Evolutionary conservation across 2,329 filamentous ascomycete genomes (phyloP).

Genomic region (Hymenoscyphus repandus): DNA sequence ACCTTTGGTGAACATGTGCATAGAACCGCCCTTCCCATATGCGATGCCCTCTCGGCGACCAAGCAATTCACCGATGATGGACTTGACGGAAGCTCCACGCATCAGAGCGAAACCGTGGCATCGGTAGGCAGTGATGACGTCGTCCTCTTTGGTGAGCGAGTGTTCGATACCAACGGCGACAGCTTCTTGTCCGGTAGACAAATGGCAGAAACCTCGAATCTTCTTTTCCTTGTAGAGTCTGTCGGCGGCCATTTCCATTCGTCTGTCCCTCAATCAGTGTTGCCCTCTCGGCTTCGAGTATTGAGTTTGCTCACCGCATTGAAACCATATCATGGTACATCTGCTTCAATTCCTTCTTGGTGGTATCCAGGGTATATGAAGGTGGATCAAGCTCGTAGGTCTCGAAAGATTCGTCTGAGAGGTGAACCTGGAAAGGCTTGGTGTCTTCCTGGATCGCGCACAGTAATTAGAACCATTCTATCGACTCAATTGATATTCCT

Average conservation of each 20-base stretch:
- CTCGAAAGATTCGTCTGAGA: slow-evolving; percentile 99
- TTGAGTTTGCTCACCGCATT: slow-evolving; percentile 62
- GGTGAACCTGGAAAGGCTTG: slow-evolving; percentile 83
- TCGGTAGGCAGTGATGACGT: slow-evolving; percentile 95
- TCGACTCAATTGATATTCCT: slow-evolving; percentile 8
- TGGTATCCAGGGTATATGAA: slow-evolving; percentile 84
- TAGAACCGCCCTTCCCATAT: slow-evolving; percentile 97
- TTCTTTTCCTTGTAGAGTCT: slow-evolving; percentile 99
- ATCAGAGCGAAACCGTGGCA: slow-evolving; percentile 98
- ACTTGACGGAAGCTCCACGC: slow-evolving; percentile 85
- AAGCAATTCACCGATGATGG: slow-evolving; percentile 92
- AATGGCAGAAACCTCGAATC: slow-evolving; percentile 98
- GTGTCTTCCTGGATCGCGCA: slow-evolving; percentile 68
- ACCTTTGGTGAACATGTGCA: slow-evolving; percentile 99
- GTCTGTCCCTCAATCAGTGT: slow-evolving; percentile 47
- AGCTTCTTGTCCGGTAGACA: slow-evolving; percentile 96
- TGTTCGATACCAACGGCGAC: slow-evolving; percentile 97
- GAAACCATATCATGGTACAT: slow-evolving; percentile 99
- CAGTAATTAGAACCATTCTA: slow-evolving; percentile 2
- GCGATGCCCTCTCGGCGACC: slow-evolving; percentile 94
- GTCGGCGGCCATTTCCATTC: slow-evolving; percentile 99
- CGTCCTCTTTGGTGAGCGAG: slow-evolving; percentile 84
- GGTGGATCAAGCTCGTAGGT: slow-evolving; percentile 98
- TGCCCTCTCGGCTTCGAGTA: not conserved
- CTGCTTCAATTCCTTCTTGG: slow-evolving; percentile 97